A percentile compares a stretch with the other conserved stretches of the same genome.
Evolutionary conservation across 352 stramenopile genomes (phyloP).

Genomic region (Phytophthora vignae): DNA sequence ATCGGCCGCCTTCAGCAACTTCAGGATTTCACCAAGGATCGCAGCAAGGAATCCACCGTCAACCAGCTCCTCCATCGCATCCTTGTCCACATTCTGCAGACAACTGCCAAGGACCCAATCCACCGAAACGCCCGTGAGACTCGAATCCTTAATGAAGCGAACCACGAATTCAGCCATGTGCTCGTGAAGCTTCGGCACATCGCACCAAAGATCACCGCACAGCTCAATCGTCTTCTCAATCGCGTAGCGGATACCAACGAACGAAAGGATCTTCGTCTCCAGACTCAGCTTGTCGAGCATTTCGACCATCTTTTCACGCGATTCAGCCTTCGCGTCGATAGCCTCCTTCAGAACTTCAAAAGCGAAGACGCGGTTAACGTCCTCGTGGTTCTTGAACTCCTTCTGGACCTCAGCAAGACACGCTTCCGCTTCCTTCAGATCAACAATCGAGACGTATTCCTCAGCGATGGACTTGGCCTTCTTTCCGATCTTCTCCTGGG

Average conservation of each 20-base stretch:
- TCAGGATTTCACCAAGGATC: constrained; percentile 54
- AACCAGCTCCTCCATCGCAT: constrained; percentile 73
- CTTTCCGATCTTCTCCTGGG: constrained; percentile 73
- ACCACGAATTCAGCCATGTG: constrained; percentile 75
- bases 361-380: constrained; percentile 64
- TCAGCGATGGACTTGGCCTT: constrained; percentile 82
- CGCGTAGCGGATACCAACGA: constrained; percentile 62
- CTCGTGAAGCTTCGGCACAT: constrained; percentile 85
- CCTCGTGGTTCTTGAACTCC: constrained; percentile 66
- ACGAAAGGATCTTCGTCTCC: constrained; percentile 66
- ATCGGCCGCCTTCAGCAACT: constrained; percentile 50
- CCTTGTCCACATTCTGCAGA: constrained; percentile 56
- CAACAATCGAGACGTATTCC: constrained; percentile 80
- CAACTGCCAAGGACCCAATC: constrained; percentile 75
- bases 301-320: constrained; percentile 68
- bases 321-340: constrained; percentile 70
- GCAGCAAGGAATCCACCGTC: constrained; percentile 73
- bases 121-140: constrained; percentile 64
- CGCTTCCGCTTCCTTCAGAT: constrained; percentile 71
- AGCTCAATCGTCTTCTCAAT: constrained; percentile 71
- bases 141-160: constrained; percentile 74
- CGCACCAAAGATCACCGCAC: constrained; percentile 77
- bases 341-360: constrained; percentile 67
- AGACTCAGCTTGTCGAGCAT: constrained; percentile 73
- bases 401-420: constrained; percentile 75